Evolutionary conservation across 2,329 filamentous ascomycete species (phyloP), one percentile per base, ranked within the genome.

Genomic region (Microdochium trichocladiopsis): DNA sequence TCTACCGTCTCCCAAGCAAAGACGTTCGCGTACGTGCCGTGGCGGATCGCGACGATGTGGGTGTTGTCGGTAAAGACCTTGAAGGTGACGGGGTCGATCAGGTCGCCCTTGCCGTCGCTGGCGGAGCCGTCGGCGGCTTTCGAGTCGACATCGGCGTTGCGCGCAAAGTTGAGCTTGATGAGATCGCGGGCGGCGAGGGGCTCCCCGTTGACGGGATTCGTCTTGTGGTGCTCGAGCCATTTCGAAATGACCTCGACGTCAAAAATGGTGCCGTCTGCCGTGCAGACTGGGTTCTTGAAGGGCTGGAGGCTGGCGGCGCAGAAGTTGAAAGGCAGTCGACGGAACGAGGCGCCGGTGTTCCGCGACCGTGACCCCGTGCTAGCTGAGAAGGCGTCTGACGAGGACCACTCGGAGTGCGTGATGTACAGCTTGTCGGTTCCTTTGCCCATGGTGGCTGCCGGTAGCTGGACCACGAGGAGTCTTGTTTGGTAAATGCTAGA

Each of bases 21-120:
- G 4, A 96, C 94, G 70, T 99, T 99, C 49, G 93, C 93, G 53
- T 92, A 93, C 52, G 78, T 87, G 51, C 82, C 83, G 69, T 88
- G 84, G 53, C 84, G 80, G 57, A 99, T 78, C 16, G 92, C 93
- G 47, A 97, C 90, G 53, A 99, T 90, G 69, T 97, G 94, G 3
- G 94, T 97, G 69, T 97, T 97, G 68, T 99, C 91, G 48, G 94
- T 99, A 63, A 99, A 90, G 9, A 95, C 88, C 69, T 99, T 99
- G 77, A 89, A 97, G 0, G 92, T 96, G 48, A 99, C 93, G 0
- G 94, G 95, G 63, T 99, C 94, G 57, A 97, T 90, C 63, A 94
- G 88, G 61, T 97, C 94, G 51, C 83, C 88, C 55, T 79, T 76
- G 16, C 75, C 78, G 56, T 83, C 79, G 56, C 72, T 72, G 12